Base-by-base conservation (phyloP, 2,329 filamentous ascomycete genomes). In the Botrytis tulipae region DNA sequence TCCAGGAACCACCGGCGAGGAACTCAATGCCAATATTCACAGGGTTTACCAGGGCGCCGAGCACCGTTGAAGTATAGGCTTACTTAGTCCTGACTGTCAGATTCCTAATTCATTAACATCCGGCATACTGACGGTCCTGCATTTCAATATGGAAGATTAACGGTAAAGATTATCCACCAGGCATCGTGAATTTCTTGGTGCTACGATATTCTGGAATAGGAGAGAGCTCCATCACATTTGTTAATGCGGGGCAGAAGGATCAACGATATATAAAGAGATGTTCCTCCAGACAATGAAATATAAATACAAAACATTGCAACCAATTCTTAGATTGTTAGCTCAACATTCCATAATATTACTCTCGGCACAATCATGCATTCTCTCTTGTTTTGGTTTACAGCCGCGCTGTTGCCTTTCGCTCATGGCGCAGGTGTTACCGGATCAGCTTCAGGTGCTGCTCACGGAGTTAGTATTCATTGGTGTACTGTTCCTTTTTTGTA, bases 371-470 rank as follows among this genome's bases (percentile, higher is more conserved):
- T 20, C 35, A 72, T 72, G 61, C 37, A 66, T 59, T 67, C 46
- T 12, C 37, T 67, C 37, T 51, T 72, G 12, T 57, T 66, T 32
- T 72, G 59, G 70, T 22, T 37, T 22, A 29, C 37, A 29, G 60
- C 70, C n/a, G 70, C 61, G 20, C 60, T 72, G 29, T 37, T 72
- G 18, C 61, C 70, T 25, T 66, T 67, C 35, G 61, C 37, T 35
- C 46, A 72, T 42, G 61, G 70, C 10, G 70, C 70, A 66, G 61
- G 61, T 20, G 37, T 67, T 25, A 67, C 70, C 18, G 70, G 60
- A 66, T 67, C 70, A 37, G 70, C 70, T 35, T 20, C n/a, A 42
- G 61, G 70, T 44, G 46, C 61, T 67, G 61, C 70, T 57, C 61
- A 67, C 44, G 70, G 61, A 32, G 70, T 67, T 67, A 32, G 68